Evolutionary conservation across 1,139 yeast genomes (phyloP).

Genomic region (Starmera stellimalicola): DNA sequence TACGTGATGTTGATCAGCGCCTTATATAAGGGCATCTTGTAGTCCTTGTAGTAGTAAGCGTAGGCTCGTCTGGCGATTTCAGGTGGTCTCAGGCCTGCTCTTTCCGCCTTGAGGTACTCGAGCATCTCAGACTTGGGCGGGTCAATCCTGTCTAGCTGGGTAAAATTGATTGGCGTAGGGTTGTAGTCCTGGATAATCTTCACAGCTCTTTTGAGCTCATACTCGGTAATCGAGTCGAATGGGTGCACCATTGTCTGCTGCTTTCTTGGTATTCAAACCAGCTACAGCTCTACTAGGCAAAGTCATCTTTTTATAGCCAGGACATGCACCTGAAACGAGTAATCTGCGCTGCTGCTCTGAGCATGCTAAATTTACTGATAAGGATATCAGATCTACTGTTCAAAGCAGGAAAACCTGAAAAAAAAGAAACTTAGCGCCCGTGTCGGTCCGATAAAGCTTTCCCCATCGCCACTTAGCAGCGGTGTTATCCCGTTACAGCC

Average conservation of each 20-base stretch:
- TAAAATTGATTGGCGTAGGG: constrained; percentile 48
- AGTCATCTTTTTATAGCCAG: too few species aligned
- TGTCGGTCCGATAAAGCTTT: too few species aligned
- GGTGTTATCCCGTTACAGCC: too few species aligned
- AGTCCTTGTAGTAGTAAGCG: constrained; percentile 51
- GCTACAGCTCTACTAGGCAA: too few species aligned
- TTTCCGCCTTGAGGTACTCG: constrained; percentile 62
- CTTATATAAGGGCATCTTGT: constrained; percentile 53
- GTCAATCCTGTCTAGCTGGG: constrained; percentile 64
- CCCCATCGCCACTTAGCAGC: too few species aligned
- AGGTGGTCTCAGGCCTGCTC: constrained; percentile 39
- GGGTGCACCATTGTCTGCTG: constrained; percentile 17
- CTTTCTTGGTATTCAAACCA: too few species aligned
- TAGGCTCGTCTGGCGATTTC: constrained; percentile 57
- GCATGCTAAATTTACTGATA: too few species aligned
- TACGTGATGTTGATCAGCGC: constrained; percentile 61
- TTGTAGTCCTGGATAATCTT: constrained; percentile 49
- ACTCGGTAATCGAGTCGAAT: constrained; percentile 60
- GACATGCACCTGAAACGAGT: too few species aligned
- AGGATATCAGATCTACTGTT: too few species aligned
- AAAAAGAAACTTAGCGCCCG: too few species aligned
- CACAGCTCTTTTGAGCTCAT: constrained; percentile 55
- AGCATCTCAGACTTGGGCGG: constrained; percentile 76
- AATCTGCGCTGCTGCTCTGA: too few species aligned
- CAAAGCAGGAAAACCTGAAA: too few species aligned